These are phyloP conservation scores for Rhodosporidiobolus odoratus DNA, from an alignment of 768 basidiomycete genomes.

Conservation along the genomic window DNA sequence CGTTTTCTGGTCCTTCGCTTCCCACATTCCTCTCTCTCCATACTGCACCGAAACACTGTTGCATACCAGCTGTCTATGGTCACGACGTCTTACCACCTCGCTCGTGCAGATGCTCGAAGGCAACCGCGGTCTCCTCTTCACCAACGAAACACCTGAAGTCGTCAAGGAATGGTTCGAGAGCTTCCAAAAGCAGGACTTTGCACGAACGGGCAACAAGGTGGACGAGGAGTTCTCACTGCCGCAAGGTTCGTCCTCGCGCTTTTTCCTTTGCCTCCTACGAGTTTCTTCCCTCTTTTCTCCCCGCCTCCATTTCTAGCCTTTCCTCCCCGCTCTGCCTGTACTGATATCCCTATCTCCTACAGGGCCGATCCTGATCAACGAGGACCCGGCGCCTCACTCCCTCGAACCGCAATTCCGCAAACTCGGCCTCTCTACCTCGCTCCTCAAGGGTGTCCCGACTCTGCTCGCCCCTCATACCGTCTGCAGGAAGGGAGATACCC, in stretches of 20 bases:
- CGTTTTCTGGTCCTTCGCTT: neutral
- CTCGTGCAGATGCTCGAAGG: conserved; percentile 76
- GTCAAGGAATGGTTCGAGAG: conserved; percentile 90
- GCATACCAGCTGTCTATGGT: no score
- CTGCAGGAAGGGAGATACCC: conserved; percentile 70
- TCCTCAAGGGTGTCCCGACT: conserved; percentile 83
- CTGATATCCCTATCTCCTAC: no score
- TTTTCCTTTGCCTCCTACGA: neutral
- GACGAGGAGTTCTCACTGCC: conserved; percentile 69
- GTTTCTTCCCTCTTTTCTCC: neutral
- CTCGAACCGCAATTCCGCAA: conserved; percentile 95
- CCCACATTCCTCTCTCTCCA: neutral
- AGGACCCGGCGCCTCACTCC: conserved; percentile 86
- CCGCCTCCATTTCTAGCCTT: neutral
- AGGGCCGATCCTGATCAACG: conserved; percentile 72
- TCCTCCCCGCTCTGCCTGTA: neutral
- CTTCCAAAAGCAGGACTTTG: conserved; percentile 84
- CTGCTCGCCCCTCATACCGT: conserved; percentile 68
- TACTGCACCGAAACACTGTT: no score
- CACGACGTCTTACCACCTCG: neutral
- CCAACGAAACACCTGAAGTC: conserved; percentile 80
- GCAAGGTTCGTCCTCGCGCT: conserved; percentile 45
- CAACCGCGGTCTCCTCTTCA: conserved; percentile 88
- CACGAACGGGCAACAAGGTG: conserved; percentile 77
- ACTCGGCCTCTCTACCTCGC: conserved; percentile 71